phyloP scores from a whole-genome alignment of 139 green algal genomes.

The Ulvella scutata region DNA sequence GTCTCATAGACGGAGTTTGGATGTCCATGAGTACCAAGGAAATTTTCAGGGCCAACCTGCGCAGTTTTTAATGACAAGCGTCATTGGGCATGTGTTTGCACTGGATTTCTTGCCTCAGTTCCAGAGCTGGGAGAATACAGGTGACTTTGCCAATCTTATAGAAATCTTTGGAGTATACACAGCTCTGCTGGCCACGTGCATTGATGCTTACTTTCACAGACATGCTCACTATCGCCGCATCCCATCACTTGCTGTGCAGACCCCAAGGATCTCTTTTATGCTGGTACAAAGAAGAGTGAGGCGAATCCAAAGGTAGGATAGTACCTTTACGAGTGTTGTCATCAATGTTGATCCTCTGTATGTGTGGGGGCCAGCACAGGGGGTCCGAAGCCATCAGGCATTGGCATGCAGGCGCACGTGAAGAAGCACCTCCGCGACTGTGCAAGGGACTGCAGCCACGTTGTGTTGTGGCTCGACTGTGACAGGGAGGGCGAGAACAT shows the following conservation, averaged over 20 bases:
- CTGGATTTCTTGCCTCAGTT: conserved; percentile 73
- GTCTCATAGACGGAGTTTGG: conserved; percentile 24
- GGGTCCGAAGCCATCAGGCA: too few relatives aligned
- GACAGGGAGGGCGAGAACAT: conserved; percentile 86
- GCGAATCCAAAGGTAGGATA: conserved; percentile 65
- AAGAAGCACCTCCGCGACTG: conserved; percentile 58
- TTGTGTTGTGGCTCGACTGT: conserved; percentile 83
- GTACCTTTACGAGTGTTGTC: not conserved
- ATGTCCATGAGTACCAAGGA: conserved; percentile 64
- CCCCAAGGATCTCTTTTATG: conserved; percentile 65
- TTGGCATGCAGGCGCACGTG: conserved; percentile 55
- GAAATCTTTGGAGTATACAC: too few relatives aligned
- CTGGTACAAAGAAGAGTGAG: conserved; percentile 55
- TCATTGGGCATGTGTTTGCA: conserved; percentile 51
- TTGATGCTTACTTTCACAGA: too few relatives aligned
- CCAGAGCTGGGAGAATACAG: conserved; percentile 63
- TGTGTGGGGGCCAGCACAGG: not conserved
- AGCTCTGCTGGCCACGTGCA: too few relatives aligned
- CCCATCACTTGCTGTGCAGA: conserved; percentile 35
- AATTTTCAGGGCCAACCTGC: conserved; percentile 38
- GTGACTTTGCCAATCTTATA: not conserved
- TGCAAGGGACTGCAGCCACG: conserved; percentile 30
- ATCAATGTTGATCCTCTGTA: not conserved
- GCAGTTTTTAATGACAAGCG: conserved; percentile 55
- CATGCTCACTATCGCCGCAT: too few relatives aligned